Percentiles rank a stretch among this genome's conserved stretches.
These are phyloP conservation scores for Pistacia integerrima DNA, from an alignment of 345 rosid species.

Conservation along the genomic window DNA sequence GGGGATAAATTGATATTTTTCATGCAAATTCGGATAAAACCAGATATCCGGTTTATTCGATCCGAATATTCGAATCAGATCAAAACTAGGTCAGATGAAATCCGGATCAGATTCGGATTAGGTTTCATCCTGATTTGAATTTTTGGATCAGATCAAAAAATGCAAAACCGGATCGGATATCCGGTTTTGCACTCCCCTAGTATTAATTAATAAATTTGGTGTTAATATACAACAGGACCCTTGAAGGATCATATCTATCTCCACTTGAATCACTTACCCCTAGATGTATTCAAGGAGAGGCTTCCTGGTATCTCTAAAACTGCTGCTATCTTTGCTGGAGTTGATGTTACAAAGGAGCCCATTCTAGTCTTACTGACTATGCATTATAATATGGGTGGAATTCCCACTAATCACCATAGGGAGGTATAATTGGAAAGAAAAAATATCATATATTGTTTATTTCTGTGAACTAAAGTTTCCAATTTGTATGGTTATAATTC, in stretches of 20 bases:
- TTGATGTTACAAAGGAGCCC: conserved; percentile 98
- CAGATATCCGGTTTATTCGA: no score
- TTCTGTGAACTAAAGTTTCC: no score
- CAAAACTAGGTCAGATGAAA: no score
- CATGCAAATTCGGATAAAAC: no score
- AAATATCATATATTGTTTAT: not conserved
- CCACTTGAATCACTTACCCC: conserved; percentile 95
- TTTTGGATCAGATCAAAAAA: no score
- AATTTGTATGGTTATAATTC: not conserved
- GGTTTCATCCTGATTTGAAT: no score
- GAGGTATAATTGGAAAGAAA: conserved; percentile 44
- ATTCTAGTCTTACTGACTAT: conserved; percentile 99
- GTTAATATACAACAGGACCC: conserved; percentile 59
- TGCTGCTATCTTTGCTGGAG: conserved; percentile 99
- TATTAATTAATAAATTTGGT: not conserved
- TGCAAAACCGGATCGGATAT: no score
- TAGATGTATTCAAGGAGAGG: conserved; percentile 96
- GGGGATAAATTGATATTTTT: no score
- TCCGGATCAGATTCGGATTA: no score
- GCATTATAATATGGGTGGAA: conserved; percentile 99
- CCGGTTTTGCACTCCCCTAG: no score
- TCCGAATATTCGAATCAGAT: no score
- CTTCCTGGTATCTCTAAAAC: conserved; percentile 99
- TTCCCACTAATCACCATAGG: conserved; percentile 92
- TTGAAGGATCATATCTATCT: conserved; percentile 95